phyloP scores from a whole-genome alignment of 106 monocot genomes.

The Triglochin maritima region DNA sequence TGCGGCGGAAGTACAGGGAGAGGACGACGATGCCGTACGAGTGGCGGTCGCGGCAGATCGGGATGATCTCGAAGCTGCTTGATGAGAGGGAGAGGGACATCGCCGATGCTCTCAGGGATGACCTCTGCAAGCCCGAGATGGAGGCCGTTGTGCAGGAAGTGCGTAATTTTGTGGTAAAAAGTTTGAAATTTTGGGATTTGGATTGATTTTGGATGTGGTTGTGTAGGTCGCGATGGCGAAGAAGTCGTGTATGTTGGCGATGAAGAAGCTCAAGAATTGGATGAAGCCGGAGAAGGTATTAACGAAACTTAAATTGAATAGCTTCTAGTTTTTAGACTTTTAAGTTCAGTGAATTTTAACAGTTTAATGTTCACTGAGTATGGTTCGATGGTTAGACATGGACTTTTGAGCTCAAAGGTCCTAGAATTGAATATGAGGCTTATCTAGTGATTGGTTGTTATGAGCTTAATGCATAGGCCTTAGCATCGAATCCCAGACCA shows the following conservation, averaged over 20 bases:
- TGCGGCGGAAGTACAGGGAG: constrained; percentile 13
- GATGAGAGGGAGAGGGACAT: constrained; percentile 27
- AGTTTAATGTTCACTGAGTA: background rate
- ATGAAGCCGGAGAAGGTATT: constrained; percentile 84
- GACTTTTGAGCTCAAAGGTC: background rate
- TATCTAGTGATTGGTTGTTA: constrained; percentile 35
- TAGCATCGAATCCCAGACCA: too few relatives aligned
- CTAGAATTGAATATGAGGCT: constrained; percentile 32
- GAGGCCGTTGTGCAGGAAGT: constrained; percentile 35
- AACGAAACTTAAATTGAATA: background rate
- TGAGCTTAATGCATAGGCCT: too few relatives aligned
- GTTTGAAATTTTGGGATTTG: background rate
- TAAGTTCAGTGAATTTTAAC: too few relatives aligned
- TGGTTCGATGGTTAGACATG: background rate
- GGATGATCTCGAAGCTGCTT: constrained; percentile 11
- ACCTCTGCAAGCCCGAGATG: constrained; percentile 29
- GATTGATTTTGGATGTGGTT: background rate
- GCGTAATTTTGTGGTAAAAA: background rate
- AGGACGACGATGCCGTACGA: constrained; percentile 24
- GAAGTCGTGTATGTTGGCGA: constrained; percentile 22
- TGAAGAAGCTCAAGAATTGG: constrained; percentile 58
- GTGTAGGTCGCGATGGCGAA: constrained; percentile 54
- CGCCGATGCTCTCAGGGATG: constrained; percentile 15
- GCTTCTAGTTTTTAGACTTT: too few relatives aligned
- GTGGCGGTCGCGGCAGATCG: constrained; percentile 25